Evolutionary conservation across 768 basidiomycete species (phyloP).

Genomic region (Mycena pura): DNA sequence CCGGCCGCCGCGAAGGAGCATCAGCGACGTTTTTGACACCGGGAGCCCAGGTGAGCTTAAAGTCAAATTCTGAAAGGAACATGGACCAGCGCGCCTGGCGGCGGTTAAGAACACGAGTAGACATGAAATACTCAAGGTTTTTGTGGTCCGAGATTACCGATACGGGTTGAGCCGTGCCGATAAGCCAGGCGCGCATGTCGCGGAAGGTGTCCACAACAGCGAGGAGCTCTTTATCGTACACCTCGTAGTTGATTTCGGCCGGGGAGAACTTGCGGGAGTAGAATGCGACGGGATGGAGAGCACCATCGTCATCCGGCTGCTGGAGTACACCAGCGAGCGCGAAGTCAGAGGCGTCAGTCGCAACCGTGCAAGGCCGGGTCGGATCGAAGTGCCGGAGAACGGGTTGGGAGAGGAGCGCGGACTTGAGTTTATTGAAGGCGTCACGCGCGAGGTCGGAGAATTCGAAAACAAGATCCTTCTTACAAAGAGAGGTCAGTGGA

Average conservation of each 20-base stretch:
- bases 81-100: slow-evolving; percentile 56
- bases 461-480: slow-evolving; percentile 27
- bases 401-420: background rate
- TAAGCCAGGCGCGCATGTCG: slow-evolving; percentile 40
- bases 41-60: slow-evolving; percentile 38
- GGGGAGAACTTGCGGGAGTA: no score
- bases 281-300: slow-evolving; percentile 48
- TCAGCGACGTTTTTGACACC: slow-evolving; percentile 40
- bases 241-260: no score
- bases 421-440: slow-evolving; percentile 11
- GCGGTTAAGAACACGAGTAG: slow-evolving; percentile 45
- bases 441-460: slow-evolving; percentile 17
- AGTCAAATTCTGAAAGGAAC: slow-evolving; percentile 47
- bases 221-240: slow-evolving; percentile 58
- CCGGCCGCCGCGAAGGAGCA: slow-evolving; percentile 36
- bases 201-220: slow-evolving; percentile 48
- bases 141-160: slow-evolving; percentile 40
- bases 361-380: background rate
- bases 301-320: slow-evolving; percentile 27
- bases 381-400: slow-evolving; percentile 1
- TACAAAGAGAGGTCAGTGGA: slow-evolving; percentile 36
- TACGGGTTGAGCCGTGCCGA: slow-evolving; percentile 34
- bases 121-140: slow-evolving; percentile 54
- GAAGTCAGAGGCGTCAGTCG: background rate
- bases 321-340: slow-evolving; percentile 29